Conservation (phyloP, 2,329 filamentous ascomycete genomes). For the Plenodomus biglobosus region DNA sequence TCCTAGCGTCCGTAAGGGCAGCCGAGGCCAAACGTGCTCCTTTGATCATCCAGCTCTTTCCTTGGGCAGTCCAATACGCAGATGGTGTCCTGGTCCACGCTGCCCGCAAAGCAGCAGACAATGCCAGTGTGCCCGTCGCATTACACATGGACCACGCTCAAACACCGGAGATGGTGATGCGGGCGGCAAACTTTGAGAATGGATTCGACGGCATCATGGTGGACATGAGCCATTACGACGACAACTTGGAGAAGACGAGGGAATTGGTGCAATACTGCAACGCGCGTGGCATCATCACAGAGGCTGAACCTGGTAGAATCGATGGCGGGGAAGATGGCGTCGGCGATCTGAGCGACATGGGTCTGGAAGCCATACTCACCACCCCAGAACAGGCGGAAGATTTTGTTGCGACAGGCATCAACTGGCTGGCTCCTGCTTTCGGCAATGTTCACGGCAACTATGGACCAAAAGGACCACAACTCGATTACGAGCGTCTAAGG, state of each 20-base stretch:
- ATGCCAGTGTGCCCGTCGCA: slow-evolving; percentile 57
- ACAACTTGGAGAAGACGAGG: slow-evolving; percentile 66
- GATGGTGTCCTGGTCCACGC: slow-evolving; percentile 51
- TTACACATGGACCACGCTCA: slow-evolving; percentile 70
- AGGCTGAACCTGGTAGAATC: slow-evolving; percentile 71
- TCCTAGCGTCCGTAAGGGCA: slow-evolving; percentile 68
- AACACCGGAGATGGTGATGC: slow-evolving; percentile 62
- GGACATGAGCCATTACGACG: slow-evolving; percentile 72
- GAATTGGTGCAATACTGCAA: slow-evolving; percentile 66
- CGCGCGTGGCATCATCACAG: slow-evolving; percentile 65
- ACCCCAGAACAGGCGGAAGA: slow-evolving; percentile 69
- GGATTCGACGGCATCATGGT: slow-evolving; percentile 51
- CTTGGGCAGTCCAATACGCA: slow-evolving; percentile 71
- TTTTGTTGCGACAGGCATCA: slow-evolving; percentile 71
- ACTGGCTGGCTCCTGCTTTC: slow-evolving; percentile 74
- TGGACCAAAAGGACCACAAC: slow-evolving; percentile 61
- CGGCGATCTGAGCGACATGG: slow-evolving; percentile 61
- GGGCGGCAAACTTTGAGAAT: slow-evolving; percentile 54
- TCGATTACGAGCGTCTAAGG: slow-evolving; percentile 39
- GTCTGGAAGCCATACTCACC: slow-evolving; percentile 63
- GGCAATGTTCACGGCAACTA: slow-evolving; percentile 77
- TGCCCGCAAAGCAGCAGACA: slow-evolving; percentile 47
- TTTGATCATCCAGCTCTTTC: slow-evolving; percentile 72
- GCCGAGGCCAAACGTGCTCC: slow-evolving; percentile 68
- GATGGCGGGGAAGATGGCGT: slow-evolving; percentile 76